These are phyloP conservation scores for Malus orientalis DNA, from an alignment of 306 rosid genomes.

Conservation along the genomic window DNA sequence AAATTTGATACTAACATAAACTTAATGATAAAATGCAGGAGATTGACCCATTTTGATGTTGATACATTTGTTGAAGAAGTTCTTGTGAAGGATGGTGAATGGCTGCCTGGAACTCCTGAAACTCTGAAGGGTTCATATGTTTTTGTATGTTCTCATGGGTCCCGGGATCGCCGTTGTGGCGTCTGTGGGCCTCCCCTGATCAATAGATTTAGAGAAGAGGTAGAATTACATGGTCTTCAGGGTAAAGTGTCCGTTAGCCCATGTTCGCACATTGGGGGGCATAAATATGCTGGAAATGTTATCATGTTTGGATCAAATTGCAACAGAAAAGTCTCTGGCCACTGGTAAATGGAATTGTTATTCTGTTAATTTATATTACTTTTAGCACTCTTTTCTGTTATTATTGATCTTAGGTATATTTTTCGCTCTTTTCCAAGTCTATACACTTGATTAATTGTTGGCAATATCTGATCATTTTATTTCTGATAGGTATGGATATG, in stretches of 20 bases:
- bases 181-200: slow-evolving; percentile 87
- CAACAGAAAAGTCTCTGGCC: slow-evolving; percentile 68
- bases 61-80: slow-evolving; percentile 97
- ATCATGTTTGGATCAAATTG: slow-evolving; percentile 59
- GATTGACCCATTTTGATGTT: slow-evolving; percentile 91
- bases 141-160: slow-evolving; percentile 86
- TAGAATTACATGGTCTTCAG: slow-evolving; percentile 57
- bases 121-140: slow-evolving; percentile 56
- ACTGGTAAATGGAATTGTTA: slow-evolving; percentile 51
- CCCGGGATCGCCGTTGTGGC: slow-evolving; percentile 92
- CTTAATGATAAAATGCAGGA: slow-evolving; percentile 43
- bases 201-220: slow-evolving; percentile 69
- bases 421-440: not conserved
- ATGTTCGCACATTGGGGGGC: slow-evolving; percentile 90
- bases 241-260: slow-evolving; percentile 84
- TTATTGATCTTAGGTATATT: not conserved
- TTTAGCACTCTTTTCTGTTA: not conserved
- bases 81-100: slow-evolving; percentile 85
- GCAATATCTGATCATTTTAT: not conserved
- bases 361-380: not conserved
- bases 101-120: slow-evolving; percentile 93
- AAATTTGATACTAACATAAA: not conserved
- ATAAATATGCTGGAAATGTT: slow-evolving; percentile 86
- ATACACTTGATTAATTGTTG: slow-evolving; percentile 7
- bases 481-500: slow-evolving; percentile 82